Percentiles rank a stretch among this genome's conserved stretches.
Conservation (phyloP, 2,329 filamentous ascomycete species). For the Trichoderma atrobrunneum region DNA sequence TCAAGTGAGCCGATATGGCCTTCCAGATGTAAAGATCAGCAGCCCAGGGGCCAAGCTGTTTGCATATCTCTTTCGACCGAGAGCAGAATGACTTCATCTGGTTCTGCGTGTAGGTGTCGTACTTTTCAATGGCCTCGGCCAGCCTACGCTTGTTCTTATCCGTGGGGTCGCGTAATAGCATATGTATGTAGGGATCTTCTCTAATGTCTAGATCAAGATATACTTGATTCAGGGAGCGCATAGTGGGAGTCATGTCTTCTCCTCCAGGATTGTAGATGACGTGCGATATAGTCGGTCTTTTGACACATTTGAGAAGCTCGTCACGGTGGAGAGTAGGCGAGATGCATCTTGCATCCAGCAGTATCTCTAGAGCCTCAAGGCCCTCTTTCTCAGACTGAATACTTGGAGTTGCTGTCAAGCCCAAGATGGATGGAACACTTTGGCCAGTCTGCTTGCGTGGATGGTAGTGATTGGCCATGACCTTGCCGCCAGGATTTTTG, state of each 20-base stretch:
- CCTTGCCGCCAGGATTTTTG: constrained; percentile 61
- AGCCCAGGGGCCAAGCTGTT: constrained; percentile 66
- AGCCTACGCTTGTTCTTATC: constrained; percentile 42
- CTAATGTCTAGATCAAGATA: constrained; percentile 50
- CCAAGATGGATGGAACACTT: constrained; percentile 64
- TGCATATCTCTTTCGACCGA: constrained; percentile 49
- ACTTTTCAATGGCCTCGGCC: constrained; percentile 37
- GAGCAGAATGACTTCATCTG: constrained; percentile 56
- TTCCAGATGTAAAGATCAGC: constrained; percentile 62
- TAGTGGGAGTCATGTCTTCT: constrained; percentile 32
- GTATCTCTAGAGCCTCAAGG: constrained; percentile 63
- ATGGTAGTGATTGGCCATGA: constrained; percentile 73
- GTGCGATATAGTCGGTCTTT: constrained; percentile 57
- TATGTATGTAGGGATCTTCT: constrained; percentile 59
- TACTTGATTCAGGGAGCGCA: constrained; percentile 44
- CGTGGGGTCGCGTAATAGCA: constrained; percentile 42
- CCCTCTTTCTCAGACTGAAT: constrained; percentile 55
- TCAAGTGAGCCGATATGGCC: constrained; percentile 40
- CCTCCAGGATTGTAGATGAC: constrained; percentile 32
- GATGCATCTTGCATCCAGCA: constrained; percentile 66
- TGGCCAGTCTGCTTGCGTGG: constrained; percentile 38
- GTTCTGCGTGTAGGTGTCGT: constrained; percentile 50
- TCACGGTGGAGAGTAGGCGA: constrained; percentile 67
- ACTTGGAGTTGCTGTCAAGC: constrained; percentile 77
- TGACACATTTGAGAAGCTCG: constrained; percentile 66